Conservation (phyloP, 352 stramenopile genomes). For the Globisporangium nodosum region DNA sequence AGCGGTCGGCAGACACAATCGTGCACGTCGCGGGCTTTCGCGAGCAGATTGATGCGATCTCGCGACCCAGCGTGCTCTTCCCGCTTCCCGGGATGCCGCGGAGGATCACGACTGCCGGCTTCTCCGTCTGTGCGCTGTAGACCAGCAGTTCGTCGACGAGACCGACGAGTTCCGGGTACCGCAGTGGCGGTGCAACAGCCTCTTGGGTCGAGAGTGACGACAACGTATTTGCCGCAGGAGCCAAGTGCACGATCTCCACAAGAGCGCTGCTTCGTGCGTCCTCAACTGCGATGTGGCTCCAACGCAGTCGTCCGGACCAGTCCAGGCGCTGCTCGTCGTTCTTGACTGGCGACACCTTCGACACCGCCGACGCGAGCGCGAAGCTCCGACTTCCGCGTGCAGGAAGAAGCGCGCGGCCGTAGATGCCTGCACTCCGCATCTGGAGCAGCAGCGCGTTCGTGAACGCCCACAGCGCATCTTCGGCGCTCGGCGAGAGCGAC, state of each 20-base stretch:
- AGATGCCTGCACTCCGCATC: constrained; percentile 37
- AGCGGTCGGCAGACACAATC: constrained; percentile 58
- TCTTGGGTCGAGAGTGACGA: not conserved
- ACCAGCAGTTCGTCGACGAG: constrained; percentile 37
- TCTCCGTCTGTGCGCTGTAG: constrained; percentile 10
- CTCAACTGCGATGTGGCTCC: constrained; percentile 10
- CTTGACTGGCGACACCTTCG: not conserved
- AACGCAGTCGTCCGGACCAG: constrained; percentile 12
- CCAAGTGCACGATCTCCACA: constrained; percentile 21
- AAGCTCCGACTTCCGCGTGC: constrained; percentile 7
- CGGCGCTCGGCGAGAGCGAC: constrained; percentile 18
- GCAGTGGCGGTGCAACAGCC: constrained; percentile 5
- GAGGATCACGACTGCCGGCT: constrained; percentile 50
- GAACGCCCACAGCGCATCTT: constrained; percentile 44
- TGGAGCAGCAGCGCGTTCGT: constrained; percentile 33
- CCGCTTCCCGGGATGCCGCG: constrained; percentile 68
- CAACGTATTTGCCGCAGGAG: not conserved
- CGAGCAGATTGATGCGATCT: constrained; percentile 33
- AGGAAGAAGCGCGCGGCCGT: constrained; percentile 21
- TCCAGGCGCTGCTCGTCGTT: constrained; percentile 1
- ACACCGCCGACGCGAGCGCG: constrained; percentile 9
- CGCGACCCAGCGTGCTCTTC: constrained; percentile 51
- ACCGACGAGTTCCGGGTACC: constrained; percentile 24
- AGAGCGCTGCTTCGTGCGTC: constrained; percentile 1
- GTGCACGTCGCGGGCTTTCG: constrained; percentile 10